Evolutionary conservation across 2,329 filamentous ascomycete species (phyloP).

Genomic region (Orbilia blumenaviensis): DNA sequence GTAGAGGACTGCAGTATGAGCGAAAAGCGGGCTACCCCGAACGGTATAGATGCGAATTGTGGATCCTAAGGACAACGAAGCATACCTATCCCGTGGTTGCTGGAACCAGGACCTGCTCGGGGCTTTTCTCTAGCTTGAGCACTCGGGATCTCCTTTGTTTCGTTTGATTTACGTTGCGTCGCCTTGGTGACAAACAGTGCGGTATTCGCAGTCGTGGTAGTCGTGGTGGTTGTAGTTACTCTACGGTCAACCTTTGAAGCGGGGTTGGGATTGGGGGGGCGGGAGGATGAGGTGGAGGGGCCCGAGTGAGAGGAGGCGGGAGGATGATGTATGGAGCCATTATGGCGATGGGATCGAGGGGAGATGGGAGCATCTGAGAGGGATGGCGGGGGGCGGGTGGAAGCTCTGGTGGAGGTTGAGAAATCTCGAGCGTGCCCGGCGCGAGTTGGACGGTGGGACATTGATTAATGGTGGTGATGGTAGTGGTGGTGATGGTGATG

Average conservation of each 20-base stretch:
- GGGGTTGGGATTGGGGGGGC: constrained; percentile 15
- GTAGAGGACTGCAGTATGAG: constrained; percentile 52
- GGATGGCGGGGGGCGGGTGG: constrained; percentile 6
- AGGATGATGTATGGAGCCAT: not conserved
- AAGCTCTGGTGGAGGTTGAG: not conserved
- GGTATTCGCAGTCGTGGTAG: constrained; percentile 44
- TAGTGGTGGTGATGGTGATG: too few species aligned
- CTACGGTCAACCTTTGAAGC: constrained; percentile 18
- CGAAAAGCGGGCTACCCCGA: constrained; percentile 64
- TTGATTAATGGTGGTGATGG: not conserved
- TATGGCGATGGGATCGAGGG: constrained; percentile 11
- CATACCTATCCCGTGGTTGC: constrained; percentile 25
- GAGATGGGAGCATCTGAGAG: constrained; percentile 26
- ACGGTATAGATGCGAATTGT: constrained; percentile 61
- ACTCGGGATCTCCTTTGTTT: not conserved
- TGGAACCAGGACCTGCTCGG: not conserved
- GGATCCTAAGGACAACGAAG: not conserved
- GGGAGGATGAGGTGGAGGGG: constrained; percentile 2
- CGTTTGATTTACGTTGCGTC: constrained; percentile 25
- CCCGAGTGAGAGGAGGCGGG: not conserved
- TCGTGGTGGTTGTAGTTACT: constrained; percentile 46
- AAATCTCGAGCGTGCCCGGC: constrained; percentile 26
- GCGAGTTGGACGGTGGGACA: constrained; percentile 42
- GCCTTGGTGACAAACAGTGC: constrained; percentile 44
- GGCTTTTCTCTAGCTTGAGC: constrained; percentile 8